Evolutionary conservation across 2,329 filamentous ascomycete genomes (phyloP).

Genomic region (Fusarium graminum): DNA sequence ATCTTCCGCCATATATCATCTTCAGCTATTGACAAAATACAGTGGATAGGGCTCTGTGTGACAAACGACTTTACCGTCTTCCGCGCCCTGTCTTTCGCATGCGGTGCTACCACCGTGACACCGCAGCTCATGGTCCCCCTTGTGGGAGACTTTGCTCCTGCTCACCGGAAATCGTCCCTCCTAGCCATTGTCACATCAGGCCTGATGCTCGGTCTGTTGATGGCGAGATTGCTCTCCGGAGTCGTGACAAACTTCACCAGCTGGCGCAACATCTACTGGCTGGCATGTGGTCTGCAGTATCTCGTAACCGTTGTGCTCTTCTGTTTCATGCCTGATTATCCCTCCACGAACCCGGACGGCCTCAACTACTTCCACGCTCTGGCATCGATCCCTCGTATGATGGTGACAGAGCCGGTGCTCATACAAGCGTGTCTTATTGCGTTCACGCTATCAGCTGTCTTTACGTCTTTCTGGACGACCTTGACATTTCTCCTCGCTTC

Average conservation of each 20-base stretch:
- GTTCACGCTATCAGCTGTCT: constrained; percentile 68
- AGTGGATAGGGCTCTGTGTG: constrained; percentile 78
- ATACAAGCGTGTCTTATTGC: constrained; percentile 77
- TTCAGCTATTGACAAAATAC: constrained; percentile 1
- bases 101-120: constrained; percentile 83
- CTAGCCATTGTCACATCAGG: constrained; percentile 82
- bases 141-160: constrained; percentile 81
- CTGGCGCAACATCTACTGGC: constrained; percentile 85
- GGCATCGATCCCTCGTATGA: constrained; percentile 72
- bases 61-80: constrained; percentile 75
- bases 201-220: constrained; percentile 79
- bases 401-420: constrained; percentile 75
- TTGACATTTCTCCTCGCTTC: constrained; percentile 82
- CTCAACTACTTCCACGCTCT: constrained; percentile 76
- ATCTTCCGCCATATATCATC: background rate
- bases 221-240: constrained; percentile 81
- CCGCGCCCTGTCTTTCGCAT: constrained; percentile 77
- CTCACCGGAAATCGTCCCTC: constrained; percentile 74
- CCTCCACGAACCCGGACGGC: constrained; percentile 75
- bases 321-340: constrained; percentile 85
- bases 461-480: constrained; percentile 71
- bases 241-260: constrained; percentile 78
- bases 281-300: constrained; percentile 78
- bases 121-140: constrained; percentile 85
- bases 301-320: constrained; percentile 74